A percentile compares a stretch with the other conserved stretches of the same genome.
Conservation (phyloP, 768 basidiomycete genomes). For the Pulveroboletus frians region DNA sequence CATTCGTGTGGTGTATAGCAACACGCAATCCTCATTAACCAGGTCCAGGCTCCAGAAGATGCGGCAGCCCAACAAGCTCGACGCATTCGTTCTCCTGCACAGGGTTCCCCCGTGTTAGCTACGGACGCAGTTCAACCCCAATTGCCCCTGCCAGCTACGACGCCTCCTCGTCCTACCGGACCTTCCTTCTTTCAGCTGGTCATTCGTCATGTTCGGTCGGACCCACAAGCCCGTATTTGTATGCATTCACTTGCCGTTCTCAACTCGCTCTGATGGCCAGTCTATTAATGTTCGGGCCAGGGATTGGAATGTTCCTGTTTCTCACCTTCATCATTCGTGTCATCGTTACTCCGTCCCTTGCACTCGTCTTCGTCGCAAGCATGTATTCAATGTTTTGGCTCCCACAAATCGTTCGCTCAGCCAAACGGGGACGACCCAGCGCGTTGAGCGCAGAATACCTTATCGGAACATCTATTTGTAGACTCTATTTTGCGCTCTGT, state of each 20-base stretch:
- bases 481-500: slow-evolving; percentile 74
- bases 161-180: slow-evolving; percentile 12
- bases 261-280: background rate
- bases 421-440: slow-evolving; percentile 61
- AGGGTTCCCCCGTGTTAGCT: slow-evolving; percentile 1
- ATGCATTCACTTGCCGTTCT: slow-evolving; percentile 21
- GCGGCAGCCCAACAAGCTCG: slow-evolving; percentile 30
- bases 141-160: slow-evolving; percentile 18
- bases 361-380: slow-evolving; percentile 57
- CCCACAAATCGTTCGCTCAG: slow-evolving; percentile 78
- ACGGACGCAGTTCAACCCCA: slow-evolving; percentile 9
- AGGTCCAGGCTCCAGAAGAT: slow-evolving; percentile 79
- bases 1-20: slow-evolving; percentile 44
- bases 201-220: slow-evolving; percentile 55
- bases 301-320: slow-evolving; percentile 63
- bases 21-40: slow-evolving; percentile 75
- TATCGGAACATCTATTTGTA: slow-evolving; percentile 67
- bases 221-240: slow-evolving; percentile 73
- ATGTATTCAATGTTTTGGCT: slow-evolving; percentile 83
- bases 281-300: slow-evolving; percentile 32
- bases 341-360: slow-evolving; percentile 60
- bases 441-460: slow-evolving; percentile 68
- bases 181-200: slow-evolving; percentile 44
- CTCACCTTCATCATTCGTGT: slow-evolving; percentile 71
- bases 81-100: slow-evolving; percentile 4